These are phyloP conservation scores for Serendipita sp. DNA, from an alignment of 768 basidiomycete species.

Conservation along the genomic window DNA sequence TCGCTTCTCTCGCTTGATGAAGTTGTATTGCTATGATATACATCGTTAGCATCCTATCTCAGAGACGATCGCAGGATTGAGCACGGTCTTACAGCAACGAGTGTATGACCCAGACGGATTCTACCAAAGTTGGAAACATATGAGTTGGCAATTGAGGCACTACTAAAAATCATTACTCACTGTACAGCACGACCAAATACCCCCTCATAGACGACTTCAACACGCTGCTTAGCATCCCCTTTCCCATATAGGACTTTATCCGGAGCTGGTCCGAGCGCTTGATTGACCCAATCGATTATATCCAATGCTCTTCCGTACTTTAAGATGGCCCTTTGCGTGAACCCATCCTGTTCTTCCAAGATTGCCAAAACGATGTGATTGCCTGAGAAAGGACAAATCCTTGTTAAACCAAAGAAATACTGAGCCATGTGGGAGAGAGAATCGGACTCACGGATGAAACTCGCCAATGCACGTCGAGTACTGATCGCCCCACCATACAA, in stretches of 20 bases:
- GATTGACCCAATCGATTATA: constrained; percentile 3
- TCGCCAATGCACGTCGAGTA: neutral
- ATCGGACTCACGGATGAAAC: neutral
- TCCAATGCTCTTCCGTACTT: constrained; percentile 1
- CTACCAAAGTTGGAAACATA: neutral
- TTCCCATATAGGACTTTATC: neutral
- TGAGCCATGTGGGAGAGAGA: no score
- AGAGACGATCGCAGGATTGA: neutral
- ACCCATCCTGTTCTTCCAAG: constrained; percentile 1
- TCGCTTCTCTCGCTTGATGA: neutral
- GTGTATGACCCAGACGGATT: constrained; percentile 2
- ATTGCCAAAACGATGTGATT: neutral
- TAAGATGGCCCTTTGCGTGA: neutral
- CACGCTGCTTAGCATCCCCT: constrained; percentile 1
- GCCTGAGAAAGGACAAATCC: neutral
- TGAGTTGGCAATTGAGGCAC: no score
- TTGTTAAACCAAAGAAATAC: neutral
- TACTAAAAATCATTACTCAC: neutral
- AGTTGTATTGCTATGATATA: neutral
- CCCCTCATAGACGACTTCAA: neutral
- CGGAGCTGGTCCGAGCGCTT: neutral
- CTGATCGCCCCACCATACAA: neutral
- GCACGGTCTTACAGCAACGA: neutral
- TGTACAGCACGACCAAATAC: constrained; percentile 2
- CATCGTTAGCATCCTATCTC: neutral